Conservation (phyloP, 176 grass and related monocot species). For the Oryza longistaminata region DNA sequence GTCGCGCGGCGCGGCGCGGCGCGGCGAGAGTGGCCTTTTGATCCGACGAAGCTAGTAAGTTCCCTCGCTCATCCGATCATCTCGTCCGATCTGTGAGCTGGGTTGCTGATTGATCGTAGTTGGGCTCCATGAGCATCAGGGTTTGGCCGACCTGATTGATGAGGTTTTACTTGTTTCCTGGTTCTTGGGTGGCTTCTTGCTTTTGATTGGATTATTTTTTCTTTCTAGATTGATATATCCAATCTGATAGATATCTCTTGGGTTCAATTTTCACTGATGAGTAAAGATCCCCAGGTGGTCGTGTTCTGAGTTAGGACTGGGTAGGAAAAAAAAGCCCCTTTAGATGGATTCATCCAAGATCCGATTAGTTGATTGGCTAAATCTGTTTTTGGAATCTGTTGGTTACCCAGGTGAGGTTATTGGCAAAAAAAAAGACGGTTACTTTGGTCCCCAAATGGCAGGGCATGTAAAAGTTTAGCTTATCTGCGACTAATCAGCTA, state of each 20-base stretch:
- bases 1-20: conserved; percentile 24
- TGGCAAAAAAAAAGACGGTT: background rate
- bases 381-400: background rate
- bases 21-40: background rate
- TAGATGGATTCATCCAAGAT: conserved; percentile 25
- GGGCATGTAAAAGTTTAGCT: background rate
- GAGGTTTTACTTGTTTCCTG: conserved; percentile 3
- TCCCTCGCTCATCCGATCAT: conserved; percentile 1
- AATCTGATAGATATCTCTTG: background rate
- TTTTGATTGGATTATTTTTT: background rate
- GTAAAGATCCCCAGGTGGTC: conserved; percentile 9
- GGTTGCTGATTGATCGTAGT: background rate
- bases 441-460: conserved; percentile 9
- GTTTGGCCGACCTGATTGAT: background rate
- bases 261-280: background rate
- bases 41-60: conserved; percentile 42
- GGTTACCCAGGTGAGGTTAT: background rate
- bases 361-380: background rate
- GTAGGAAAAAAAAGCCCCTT: background rate
- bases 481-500: background rate
- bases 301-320: background rate
- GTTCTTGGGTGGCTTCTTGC: conserved; percentile 2
- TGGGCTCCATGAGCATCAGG: conserved; percentile 9
- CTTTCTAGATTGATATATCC: background rate
- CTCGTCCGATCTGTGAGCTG: background rate